Evolutionary conservation across 1,284 basidiomycete species (phyloP).

Genomic region (Pyrrhoderma noxium): DNA sequence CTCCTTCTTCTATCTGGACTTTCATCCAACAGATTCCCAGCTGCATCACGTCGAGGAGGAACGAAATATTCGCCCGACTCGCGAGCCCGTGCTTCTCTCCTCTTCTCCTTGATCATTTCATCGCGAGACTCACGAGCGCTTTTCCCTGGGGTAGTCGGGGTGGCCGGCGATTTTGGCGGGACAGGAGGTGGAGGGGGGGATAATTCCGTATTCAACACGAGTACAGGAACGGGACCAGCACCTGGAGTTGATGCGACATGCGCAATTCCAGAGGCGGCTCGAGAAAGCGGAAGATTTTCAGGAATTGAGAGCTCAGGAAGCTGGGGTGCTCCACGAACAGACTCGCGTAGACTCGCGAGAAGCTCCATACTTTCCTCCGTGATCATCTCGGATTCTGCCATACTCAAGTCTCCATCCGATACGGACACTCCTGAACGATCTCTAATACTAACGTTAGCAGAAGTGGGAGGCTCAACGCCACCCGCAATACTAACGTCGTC

Average conservation of each 20-base stretch:
- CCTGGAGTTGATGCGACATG: neutral
- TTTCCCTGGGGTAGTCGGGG: constrained; percentile 36
- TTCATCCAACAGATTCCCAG: constrained; percentile 14
- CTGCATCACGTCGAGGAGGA: constrained; percentile 14
- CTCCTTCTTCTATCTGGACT: constrained; percentile 22
- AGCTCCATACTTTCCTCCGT: constrained; percentile 17
- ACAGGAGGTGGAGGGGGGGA: constrained; percentile 36
- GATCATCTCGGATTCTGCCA: constrained; percentile 16
- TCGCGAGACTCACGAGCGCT: constrained; percentile 62
- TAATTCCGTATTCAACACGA: neutral
- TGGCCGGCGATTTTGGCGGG: constrained; percentile 48
- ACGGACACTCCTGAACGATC: constrained; percentile 4
- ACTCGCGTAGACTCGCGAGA: constrained; percentile 7
- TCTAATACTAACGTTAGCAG: neutral
- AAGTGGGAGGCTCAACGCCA: constrained; percentile 15
- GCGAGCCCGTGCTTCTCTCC: constrained; percentile 51
- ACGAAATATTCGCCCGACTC: constrained; percentile 37
- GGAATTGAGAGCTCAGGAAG: neutral
- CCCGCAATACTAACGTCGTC: constrained; percentile 45
- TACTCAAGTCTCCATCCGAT: constrained; percentile 12
- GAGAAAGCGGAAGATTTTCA: neutral
- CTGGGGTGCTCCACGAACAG: neutral
- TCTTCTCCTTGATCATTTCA: constrained; percentile 63
- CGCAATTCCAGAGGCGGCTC: neutral
- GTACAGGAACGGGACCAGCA: neutral